Evolutionary conservation across 2,329 filamentous ascomycete species (phyloP).

Genomic region (Colletotrichum kahawae): DNA sequence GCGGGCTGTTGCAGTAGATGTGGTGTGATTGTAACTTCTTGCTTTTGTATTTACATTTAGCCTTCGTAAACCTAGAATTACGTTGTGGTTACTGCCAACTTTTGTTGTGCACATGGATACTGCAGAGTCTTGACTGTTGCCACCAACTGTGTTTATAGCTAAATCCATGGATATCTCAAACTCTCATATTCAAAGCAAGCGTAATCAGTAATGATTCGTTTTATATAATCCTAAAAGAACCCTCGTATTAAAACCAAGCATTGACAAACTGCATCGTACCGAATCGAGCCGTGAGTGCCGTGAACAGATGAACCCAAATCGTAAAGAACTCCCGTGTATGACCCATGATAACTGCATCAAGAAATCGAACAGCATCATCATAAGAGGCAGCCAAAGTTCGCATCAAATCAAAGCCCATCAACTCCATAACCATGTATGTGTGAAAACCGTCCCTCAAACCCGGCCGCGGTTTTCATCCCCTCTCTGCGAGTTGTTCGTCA

Average conservation of each 20-base stretch:
- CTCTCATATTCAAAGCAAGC: not conserved
- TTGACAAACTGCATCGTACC: not conserved
- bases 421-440: not conserved
- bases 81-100: not conserved
- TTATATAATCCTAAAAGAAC: not conserved
- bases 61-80: not conserved
- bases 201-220: not conserved
- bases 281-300: not conserved
- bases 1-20: not conserved
- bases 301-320: not conserved
- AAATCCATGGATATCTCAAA: too few species aligned
- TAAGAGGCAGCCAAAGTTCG: not conserved
- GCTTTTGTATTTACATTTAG: not conserved
- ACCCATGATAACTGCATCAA: not conserved
- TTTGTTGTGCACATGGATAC: not conserved
- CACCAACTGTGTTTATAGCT: not conserved
- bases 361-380: not conserved
- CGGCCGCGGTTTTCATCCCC: constrained; percentile 7
- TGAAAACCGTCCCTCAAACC: not conserved
- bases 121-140: not conserved
- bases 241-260: not conserved
- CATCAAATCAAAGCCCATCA: not conserved
- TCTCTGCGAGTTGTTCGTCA: constrained; percentile 8
- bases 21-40: accelerated
- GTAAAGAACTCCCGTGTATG: not conserved